phyloP scores from a whole-genome alignment of 768 basidiomycete genomes.

The Cystofilobasidium macerans region DNA sequence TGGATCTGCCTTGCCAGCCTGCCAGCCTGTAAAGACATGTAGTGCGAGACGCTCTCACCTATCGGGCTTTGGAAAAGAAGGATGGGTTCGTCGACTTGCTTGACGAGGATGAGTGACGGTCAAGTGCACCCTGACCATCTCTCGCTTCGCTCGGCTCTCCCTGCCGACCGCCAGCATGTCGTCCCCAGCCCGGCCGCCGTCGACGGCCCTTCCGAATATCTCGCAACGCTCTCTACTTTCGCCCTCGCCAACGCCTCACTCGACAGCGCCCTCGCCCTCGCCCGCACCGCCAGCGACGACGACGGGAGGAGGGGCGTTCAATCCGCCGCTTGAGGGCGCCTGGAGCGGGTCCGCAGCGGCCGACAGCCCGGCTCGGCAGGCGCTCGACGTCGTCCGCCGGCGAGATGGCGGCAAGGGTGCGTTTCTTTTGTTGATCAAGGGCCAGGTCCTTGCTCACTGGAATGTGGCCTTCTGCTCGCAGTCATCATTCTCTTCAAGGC shows the following conservation, averaged over 20 bases:
- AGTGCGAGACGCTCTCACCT: too few relatives aligned
- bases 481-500: conserved; percentile 96
- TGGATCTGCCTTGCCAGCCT: too few relatives aligned
- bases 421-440: neutral
- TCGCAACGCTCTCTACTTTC: conserved; percentile 23
- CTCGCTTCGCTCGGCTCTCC: too few relatives aligned
- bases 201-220: conserved; percentile 1
- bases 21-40: too few relatives aligned
- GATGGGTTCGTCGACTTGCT: too few relatives aligned
- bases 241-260: conserved; percentile 19
- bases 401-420: neutral
- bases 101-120: too few relatives aligned
- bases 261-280: conserved; percentile 1
- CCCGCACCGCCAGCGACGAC: neutral
- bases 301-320: neutral
- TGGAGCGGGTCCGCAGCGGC: neutral
- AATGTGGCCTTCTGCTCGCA: neutral
- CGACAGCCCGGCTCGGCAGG: neutral
- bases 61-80: too few relatives aligned
- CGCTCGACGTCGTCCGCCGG: neutral
- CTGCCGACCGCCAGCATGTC: neutral
- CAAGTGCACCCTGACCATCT: too few relatives aligned
- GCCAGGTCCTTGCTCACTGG: too few relatives aligned
- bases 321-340: conserved; percentile 9
- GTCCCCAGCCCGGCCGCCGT: neutral